Conservation (phyloP, 805 yeast genomes). For the Metschnikowia koreensis region DNA sequence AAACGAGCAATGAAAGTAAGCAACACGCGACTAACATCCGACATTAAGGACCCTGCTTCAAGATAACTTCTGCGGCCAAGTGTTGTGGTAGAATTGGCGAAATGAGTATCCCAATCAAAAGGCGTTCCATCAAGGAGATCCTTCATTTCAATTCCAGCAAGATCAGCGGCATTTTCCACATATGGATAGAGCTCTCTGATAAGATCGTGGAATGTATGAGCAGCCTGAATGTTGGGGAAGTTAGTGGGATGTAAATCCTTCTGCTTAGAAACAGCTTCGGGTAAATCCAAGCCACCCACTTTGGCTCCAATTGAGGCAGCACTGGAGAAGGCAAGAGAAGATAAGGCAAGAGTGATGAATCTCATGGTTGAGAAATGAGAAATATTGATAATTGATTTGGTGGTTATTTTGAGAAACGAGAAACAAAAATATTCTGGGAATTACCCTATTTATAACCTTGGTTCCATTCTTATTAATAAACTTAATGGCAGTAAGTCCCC, state of each 20-base stretch:
- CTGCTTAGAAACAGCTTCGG: not conserved
- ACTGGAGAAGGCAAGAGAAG: not conserved
- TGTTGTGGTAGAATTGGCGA: not conserved
- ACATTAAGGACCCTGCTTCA: slow-evolving; percentile 3
- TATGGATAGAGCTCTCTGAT: slow-evolving; percentile 1
- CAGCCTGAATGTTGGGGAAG: slow-evolving; percentile 6
- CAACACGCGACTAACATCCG: not conserved
- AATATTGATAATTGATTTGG: no score
- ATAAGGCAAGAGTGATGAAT: not conserved
- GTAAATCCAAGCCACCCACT: not conserved
- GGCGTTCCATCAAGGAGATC: slow-evolving; percentile 8
- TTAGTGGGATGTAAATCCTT: slow-evolving; percentile 5
- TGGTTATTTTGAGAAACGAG: no score
- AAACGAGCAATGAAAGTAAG: slow-evolving; percentile 1
- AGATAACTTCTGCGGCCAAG: slow-evolving; percentile 1
- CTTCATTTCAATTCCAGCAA: slow-evolving; percentile 4
- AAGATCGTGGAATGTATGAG: slow-evolving; percentile 4
- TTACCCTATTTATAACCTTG: no score
- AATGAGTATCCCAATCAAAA: slow-evolving; percentile 4
- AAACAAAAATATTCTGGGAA: no score
- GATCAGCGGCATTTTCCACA: not conserved
- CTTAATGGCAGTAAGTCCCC: no score
- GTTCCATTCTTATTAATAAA: no score
- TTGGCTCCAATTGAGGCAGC: not conserved
- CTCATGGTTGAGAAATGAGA: no score